phyloP scores from a whole-genome alignment of 1,284 basidiomycete genomes.

The Gymnopus androsaceus region DNA sequence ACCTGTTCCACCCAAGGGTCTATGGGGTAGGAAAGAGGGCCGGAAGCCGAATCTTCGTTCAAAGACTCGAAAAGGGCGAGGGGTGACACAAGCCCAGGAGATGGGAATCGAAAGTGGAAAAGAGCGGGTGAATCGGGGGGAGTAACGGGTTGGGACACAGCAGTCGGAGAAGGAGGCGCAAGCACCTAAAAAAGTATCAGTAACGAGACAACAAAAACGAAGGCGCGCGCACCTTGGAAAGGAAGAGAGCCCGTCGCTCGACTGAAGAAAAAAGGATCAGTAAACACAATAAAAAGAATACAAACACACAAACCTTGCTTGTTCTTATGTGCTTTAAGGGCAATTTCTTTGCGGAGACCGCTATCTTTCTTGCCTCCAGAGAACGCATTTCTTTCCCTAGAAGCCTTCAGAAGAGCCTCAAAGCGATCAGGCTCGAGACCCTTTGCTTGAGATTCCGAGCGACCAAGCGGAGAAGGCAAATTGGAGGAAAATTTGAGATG shows the following conservation, averaged over 20 bases:
- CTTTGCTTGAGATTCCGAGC: constrained; percentile 38
- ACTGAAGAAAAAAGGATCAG: constrained; percentile 39
- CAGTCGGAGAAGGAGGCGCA: constrained; percentile 63
- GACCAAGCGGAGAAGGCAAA: constrained; percentile 55
- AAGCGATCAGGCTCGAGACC: constrained; percentile 67
- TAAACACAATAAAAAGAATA: constrained; percentile 14
- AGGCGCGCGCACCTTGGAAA: constrained; percentile 69
- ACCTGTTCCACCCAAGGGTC: constrained; percentile 66
- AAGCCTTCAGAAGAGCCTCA: constrained; percentile 58
- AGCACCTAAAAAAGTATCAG: constrained; percentile 41
- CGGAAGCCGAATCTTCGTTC: constrained; percentile 35
- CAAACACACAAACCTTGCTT: constrained; percentile 62
- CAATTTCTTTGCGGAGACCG: constrained; percentile 73
- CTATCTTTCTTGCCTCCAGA: constrained; percentile 48
- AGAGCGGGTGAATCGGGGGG: constrained; percentile 71
- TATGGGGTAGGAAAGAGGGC: constrained; percentile 26
- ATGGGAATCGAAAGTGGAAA: constrained; percentile 69
- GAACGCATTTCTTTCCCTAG: constrained; percentile 52
- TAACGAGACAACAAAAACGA: constrained; percentile 32
- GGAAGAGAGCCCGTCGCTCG: constrained; percentile 72
- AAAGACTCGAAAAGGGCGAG: constrained; percentile 59
- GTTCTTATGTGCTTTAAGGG: constrained; percentile 68
- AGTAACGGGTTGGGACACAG: constrained; percentile 59
- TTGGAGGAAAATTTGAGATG: constrained; percentile 36
- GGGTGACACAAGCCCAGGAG: constrained; percentile 65